phyloP scores from a whole-genome alignment of 2,329 filamentous ascomycete species.

The Emergomyces pasteurianus region DNA sequence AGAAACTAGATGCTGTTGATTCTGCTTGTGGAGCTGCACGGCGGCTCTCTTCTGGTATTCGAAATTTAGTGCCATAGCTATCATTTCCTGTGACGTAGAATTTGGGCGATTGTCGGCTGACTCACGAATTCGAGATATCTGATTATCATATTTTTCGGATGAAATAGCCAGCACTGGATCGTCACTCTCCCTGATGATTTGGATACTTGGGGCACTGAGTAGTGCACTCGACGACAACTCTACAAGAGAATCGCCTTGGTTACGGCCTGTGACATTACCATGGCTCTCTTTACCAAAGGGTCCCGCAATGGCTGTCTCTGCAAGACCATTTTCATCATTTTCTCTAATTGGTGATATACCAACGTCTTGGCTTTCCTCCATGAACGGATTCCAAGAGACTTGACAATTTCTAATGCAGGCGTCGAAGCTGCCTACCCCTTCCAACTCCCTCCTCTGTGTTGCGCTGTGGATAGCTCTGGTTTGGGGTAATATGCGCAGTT shows the following conservation, averaged over 20 bases:
- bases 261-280: not conserved
- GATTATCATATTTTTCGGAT: not conserved
- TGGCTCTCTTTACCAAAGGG: not conserved
- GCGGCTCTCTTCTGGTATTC: constrained; percentile 27
- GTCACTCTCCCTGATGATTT: not conserved
- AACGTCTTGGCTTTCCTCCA: not conserved
- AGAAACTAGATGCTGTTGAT: constrained; percentile 6
- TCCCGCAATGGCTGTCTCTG: not conserved
- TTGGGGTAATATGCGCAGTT: not conserved
- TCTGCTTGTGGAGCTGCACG: constrained; percentile 17
- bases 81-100: constrained; percentile 9
- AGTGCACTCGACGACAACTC: not conserved
- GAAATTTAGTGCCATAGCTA: constrained; percentile 27
- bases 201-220: not conserved
- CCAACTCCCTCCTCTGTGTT: not conserved
- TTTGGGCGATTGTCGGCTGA: constrained; percentile 2
- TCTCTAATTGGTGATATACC: not conserved
- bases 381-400: not conserved
- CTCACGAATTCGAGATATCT: not conserved
- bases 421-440: not conserved
- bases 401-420: not conserved
- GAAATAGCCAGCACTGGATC: not conserved
- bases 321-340: not conserved
- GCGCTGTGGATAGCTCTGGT: not conserved
- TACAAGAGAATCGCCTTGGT: not conserved